These are phyloP conservation scores for Aspergillus proliferans DNA, from an alignment of 2,329 filamentous ascomycete species.

Conservation along the genomic window DNA sequence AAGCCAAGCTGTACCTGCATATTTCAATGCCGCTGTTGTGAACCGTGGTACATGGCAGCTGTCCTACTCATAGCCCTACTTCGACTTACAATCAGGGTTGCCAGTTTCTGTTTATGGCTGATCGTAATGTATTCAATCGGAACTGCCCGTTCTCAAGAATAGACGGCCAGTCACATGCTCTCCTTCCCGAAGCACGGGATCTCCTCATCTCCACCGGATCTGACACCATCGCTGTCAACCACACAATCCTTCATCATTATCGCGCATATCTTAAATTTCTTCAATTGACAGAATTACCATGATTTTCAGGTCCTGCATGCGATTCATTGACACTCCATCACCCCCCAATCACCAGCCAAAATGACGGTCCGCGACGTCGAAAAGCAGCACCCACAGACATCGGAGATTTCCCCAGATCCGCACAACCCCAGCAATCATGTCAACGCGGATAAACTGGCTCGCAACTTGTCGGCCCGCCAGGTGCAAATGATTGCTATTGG, in stretches of 20 bases:
- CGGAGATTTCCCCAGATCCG: constrained; percentile 8
- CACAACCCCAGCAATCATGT: constrained; percentile 13
- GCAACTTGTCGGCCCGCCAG: constrained; percentile 55
- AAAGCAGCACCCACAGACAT: constrained; percentile 15
- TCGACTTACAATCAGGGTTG: no score
- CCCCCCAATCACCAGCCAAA: background rate
- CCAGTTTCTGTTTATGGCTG: no score
- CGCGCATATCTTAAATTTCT: no score
- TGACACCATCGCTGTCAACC: background rate
- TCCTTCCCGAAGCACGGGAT: background rate
- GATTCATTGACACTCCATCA: background rate
- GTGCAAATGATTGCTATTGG: constrained; percentile 60
- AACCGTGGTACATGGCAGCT: no score
- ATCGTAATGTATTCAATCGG: no score
- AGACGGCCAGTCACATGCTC: background rate
- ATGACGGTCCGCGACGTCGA: constrained; percentile 16
- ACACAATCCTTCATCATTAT: background rate
- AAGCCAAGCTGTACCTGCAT: no score
- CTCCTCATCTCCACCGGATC: background rate
- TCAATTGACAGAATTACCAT: no score
- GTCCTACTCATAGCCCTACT: no score
- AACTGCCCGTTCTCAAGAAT: background rate
- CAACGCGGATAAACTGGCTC: constrained; percentile 45
- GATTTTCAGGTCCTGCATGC: no score
- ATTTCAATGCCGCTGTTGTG: no score